Base-by-base conservation (phyloP, 2,329 filamentous ascomycete species). In the Hypomyces rosellus region DNA sequence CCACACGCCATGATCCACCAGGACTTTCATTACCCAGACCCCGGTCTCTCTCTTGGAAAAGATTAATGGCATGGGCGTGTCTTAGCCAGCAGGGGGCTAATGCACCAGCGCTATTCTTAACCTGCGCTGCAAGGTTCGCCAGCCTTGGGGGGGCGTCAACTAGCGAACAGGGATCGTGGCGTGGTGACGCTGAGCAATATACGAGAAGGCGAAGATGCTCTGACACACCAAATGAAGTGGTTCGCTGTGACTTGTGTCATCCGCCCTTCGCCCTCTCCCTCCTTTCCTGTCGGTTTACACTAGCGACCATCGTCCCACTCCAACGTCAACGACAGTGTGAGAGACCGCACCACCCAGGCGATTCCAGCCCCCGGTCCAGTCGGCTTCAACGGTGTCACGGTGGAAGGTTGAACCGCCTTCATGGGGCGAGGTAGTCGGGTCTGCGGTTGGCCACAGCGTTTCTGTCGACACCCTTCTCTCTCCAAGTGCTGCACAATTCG, bases 171-270 rank as follows among this genome's bases (percentile, higher is more conserved):
- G 64, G 65, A 64, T 65, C 58, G 46, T 58, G 56, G 53, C 57
- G 66, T 66, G 66, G 70, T 72, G 70, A 72, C 67, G 71, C 69
- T 67, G 69, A 64, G 70, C 68, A 74, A 75, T 73, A 74, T 74
- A 73, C 73, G 70, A 73, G 67, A 60, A 65, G 41, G 65, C 68
- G 69, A 68, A 71, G 68, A 69, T 70, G 64, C 68, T 74, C 72
- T 75, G 72, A 76, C 73, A 74, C 73, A 74, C 66, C 63, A 69
- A 67, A 69, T 70, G 67, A 71, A 69, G 65, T 70, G 68, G 66
- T 58, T 59, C 63, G 58, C 58, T 59, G 59, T 57, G 57, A 53
- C 51, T 55, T 57, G 56, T 61, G 58, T 65, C 61, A 63, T 54
- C 58, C 59, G 54, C 49, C 41, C 48, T 48, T 54, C 47, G 51